Percentiles rank a stretch among this genome's conserved stretches.
These are phyloP conservation scores for Suhomyces yuchorum DNA, from an alignment of 1,139 yeast species.

Conservation along the genomic window DNA sequence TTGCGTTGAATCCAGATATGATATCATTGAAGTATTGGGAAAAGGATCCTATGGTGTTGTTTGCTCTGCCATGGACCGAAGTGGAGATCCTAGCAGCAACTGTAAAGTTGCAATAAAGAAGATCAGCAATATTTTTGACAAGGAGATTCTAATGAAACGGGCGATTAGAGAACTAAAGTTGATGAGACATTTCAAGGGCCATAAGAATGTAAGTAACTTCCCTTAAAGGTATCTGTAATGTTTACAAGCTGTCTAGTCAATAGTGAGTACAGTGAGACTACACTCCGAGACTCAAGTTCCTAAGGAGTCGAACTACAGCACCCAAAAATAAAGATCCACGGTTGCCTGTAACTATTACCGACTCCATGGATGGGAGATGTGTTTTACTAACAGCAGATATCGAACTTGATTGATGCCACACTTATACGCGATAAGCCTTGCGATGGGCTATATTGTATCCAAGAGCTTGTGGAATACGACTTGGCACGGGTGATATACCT, in stretches of 20 bases:
- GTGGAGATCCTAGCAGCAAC: slow-evolving; percentile 19
- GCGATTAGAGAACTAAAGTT: slow-evolving; percentile 79
- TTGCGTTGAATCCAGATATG: slow-evolving; percentile 66
- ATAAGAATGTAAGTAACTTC: slow-evolving; percentile 53
- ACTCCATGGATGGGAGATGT: not conserved
- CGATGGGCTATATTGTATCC: slow-evolving; percentile 83
- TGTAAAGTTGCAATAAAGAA: slow-evolving; percentile 70
- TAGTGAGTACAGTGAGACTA: too few relatives aligned
- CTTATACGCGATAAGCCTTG: slow-evolving; percentile 64
- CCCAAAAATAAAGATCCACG: not conserved
- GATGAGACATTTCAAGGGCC: slow-evolving; percentile 81
- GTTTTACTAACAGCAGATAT: slow-evolving; percentile 43
- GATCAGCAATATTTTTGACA: slow-evolving; percentile 65
- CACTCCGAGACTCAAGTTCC: too few relatives aligned
- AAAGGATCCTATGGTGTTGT: slow-evolving; percentile 92
- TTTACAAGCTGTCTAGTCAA: too few relatives aligned
- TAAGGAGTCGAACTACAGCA: too few relatives aligned
- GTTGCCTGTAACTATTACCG: not conserved
- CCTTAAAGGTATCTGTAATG: not conserved
- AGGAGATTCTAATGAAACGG: slow-evolving; percentile 65
- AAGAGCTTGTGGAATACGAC: slow-evolving; percentile 79
- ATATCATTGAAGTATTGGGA: slow-evolving; percentile 66
- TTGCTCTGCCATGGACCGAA: slow-evolving; percentile 72
- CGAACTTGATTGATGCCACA: slow-evolving; percentile 72
- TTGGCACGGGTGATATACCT: slow-evolving; percentile 77